phyloP scores from a whole-genome alignment of 1,284 basidiomycete genomes.

The Entoloma clypeatum region DNA sequence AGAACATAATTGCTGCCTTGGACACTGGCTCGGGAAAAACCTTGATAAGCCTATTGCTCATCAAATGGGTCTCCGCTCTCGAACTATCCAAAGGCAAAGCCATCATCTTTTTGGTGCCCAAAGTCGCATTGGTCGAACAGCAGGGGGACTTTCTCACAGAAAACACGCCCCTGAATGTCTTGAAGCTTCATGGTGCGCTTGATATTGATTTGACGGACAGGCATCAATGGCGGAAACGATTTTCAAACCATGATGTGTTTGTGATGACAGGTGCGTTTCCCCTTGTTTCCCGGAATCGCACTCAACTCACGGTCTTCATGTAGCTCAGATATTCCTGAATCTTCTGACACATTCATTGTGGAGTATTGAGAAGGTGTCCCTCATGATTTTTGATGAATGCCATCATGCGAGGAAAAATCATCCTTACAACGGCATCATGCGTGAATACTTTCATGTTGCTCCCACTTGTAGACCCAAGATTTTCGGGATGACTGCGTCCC shows the following conservation, averaged over 20 bases:
- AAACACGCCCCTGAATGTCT: conserved; percentile 62
- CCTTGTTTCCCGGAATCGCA: neutral
- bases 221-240: conserved; percentile 58
- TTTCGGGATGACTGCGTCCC: conserved; percentile 88
- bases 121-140: conserved; percentile 78
- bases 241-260: conserved; percentile 65
- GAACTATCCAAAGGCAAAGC: conserved; percentile 46
- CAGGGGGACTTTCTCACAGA: conserved; percentile 67
- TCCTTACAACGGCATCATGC: conserved; percentile 78
- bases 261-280: conserved; percentile 71
- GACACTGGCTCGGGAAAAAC: conserved; percentile 83
- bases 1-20: conserved; percentile 74
- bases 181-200: conserved; percentile 63
- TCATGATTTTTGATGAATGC: conserved; percentile 82
- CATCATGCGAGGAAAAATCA: conserved; percentile 78
- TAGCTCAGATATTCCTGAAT: conserved; percentile 80
- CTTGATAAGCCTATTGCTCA: conserved; percentile 72
- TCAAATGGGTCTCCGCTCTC: conserved; percentile 66
- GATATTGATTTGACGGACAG: conserved; percentile 69
- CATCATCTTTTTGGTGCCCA: conserved; percentile 75
- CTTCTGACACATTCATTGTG: conserved; percentile 76
- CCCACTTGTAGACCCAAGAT: conserved; percentile 60
- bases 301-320: neutral
- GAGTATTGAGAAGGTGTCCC: conserved; percentile 64
- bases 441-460: conserved; percentile 60